Base-by-base conservation (phyloP, 768 basidiomycete genomes). In the Mycena albidolilacea region DNA sequence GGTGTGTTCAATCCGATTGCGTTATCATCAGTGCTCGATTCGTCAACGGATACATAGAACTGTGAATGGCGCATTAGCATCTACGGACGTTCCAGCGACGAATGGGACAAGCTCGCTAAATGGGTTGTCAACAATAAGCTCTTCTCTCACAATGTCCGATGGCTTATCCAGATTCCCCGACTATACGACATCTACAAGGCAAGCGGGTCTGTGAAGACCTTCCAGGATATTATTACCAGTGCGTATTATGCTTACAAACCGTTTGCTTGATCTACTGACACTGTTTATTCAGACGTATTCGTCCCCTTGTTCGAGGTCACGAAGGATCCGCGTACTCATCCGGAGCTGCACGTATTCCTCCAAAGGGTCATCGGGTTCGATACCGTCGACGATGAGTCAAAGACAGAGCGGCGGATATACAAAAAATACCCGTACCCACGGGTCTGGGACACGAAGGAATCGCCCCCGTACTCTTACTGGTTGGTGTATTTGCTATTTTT, bases 71-170 rank as follows among this genome's bases (percentile, higher is more conserved):
- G 98, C 6, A 89, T 99, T 69, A 97, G 96, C 74, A 95, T 99
- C 74, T 99, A 99, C 76, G 98, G 97, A 3, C 90, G 96, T 68
- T 88, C 87, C 2, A 75, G 81, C 14, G 87, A 90, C 70, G 98
- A 99, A 84, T 99, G 98, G 98, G 98, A 99, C 86, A 98, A 98
- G 79, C 86, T 99, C 7, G 98, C 98, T 19, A 94, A 93, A 85
- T 99, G 98, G 98, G 92, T 99, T 69, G 91, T 98, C 80, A 89
- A 94, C 79, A 90, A 98, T 86, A 96, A 97, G 81, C 86, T 99
- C 6, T 94, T 89, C 81, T 98, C 97, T 3, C 97, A 99, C 82
- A 99, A 99, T 79, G 96, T 99, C 46, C 91, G 98, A 66, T 99
- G 98, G 98, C 90, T 99, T 70, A 93, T 99, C 74, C 98, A 99